Conservation (phyloP, 257 asterid species). For the Nicotiana undulata region DNA sequence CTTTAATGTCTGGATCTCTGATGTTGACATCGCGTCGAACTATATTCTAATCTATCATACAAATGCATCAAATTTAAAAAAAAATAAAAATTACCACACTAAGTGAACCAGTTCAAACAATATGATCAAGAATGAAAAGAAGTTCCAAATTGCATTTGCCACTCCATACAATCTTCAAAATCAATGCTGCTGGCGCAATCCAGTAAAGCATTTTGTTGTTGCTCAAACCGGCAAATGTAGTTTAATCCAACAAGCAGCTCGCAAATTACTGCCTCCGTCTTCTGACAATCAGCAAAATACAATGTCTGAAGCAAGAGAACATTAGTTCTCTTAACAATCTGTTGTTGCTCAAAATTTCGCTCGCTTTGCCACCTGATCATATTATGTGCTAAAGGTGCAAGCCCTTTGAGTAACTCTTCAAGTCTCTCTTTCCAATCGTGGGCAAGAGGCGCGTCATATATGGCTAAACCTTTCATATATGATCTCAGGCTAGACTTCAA, state of each 20-base stretch:
- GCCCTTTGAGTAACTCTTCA: conserved; percentile 49
- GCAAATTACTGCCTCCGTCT: conserved; percentile 68
- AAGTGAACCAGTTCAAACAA: neutral
- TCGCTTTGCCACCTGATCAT: conserved; percentile 96
- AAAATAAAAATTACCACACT: neutral
- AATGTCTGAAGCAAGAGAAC: conserved; percentile 81
- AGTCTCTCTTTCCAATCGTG: conserved; percentile 82
- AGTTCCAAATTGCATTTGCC: conserved; percentile 49
- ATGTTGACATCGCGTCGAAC: neutral
- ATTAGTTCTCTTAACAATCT: conserved; percentile 60
- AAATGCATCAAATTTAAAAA: neutral
- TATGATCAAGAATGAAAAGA: conserved; percentile 36
- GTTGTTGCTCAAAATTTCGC: conserved; percentile 83
- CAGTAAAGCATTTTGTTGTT: conserved; percentile 77
- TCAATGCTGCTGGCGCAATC: conserved; percentile 93
- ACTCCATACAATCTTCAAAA: conserved; percentile 64
- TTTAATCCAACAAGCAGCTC: conserved; percentile 75
- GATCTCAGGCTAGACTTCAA: conserved; percentile 52
- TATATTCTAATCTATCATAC: neutral
- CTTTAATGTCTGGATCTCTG: neutral
- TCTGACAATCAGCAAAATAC: conserved; percentile 68
- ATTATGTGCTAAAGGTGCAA: conserved; percentile 80
- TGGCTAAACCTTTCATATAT: conserved; percentile 49
- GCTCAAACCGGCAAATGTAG: conserved; percentile 85
- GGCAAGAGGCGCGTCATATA: conserved; percentile 80